Conservation (phyloP, 805 yeast species). For the Starmerella asiatica region DNA sequence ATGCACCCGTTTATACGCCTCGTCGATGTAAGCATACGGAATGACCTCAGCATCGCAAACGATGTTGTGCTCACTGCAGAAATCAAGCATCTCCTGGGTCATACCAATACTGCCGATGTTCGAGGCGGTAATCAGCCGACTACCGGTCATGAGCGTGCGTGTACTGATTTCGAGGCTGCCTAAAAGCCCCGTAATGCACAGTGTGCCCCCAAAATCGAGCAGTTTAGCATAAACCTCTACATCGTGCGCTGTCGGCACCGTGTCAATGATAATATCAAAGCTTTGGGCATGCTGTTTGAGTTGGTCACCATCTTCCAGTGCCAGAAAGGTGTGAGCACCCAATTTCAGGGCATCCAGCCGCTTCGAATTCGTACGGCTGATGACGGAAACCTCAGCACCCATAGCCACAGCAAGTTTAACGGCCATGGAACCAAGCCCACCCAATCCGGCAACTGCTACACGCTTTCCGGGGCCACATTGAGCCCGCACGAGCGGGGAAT, state of each 20-base stretch:
- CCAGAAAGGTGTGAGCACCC: slow-evolving; percentile 44
- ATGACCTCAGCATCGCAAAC: slow-evolving; percentile 52
- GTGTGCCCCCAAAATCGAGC: slow-evolving; percentile 45
- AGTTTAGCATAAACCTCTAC: slow-evolving; percentile 36
- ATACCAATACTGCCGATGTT: slow-evolving; percentile 50
- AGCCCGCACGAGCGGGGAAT: slow-evolving; percentile 43
- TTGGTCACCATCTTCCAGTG: slow-evolving; percentile 35
- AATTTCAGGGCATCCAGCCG: slow-evolving; percentile 39
- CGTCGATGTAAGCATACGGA: slow-evolving; percentile 29
- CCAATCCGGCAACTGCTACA: slow-evolving; percentile 51
- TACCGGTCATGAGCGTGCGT: slow-evolving; percentile 35
- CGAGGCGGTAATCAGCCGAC: slow-evolving; percentile 30
- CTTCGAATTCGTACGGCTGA: slow-evolving; percentile 40
- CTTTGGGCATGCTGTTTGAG: slow-evolving; percentile 22
- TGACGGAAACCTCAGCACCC: slow-evolving; percentile 50
- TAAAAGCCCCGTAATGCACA: slow-evolving; percentile 59
- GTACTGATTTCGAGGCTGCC: slow-evolving; percentile 34
- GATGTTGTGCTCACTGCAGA: slow-evolving; percentile 47
- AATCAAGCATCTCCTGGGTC: slow-evolving; percentile 49
- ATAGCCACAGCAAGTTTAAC: slow-evolving; percentile 45
- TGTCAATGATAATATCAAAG: slow-evolving; percentile 43
- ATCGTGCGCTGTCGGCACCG: slow-evolving; percentile 38
- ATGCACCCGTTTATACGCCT: slow-evolving; percentile 15
- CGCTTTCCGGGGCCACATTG: slow-evolving; percentile 38
- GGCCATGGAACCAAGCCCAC: slow-evolving; percentile 58